Percentiles rank a stretch among this genome's conserved stretches.
phyloP scores from a whole-genome alignment of 805 yeast genomes.

The Metschnikowia cerradonensis region DNA sequence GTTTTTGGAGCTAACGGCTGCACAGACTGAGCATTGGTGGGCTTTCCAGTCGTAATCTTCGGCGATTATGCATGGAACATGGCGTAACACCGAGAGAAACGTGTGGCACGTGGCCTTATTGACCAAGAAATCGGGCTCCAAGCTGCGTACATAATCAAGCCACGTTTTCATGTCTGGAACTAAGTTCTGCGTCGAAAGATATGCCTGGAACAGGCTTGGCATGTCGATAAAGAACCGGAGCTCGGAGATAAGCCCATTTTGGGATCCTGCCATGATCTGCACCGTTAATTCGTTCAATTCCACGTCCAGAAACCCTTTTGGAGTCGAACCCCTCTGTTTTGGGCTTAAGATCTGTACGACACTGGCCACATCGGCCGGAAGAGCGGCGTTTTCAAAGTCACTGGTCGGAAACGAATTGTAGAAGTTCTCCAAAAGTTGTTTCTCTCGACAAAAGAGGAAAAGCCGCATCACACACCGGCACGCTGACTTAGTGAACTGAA shows the following conservation, averaged over 20 bases:
- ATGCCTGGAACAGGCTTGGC: slow-evolving; percentile 1
- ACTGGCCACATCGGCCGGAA: background rate
- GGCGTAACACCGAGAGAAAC: slow-evolving; percentile 37
- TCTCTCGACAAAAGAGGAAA: slow-evolving; percentile 22
- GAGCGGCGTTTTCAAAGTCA: background rate
- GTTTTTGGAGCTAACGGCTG: slow-evolving; percentile 23
- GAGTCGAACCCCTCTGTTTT: background rate
- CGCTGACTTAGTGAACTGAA: slow-evolving; percentile 16
- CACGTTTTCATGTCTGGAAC: slow-evolving; percentile 14
- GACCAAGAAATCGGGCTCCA: slow-evolving; percentile 10
- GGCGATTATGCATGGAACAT: slow-evolving; percentile 40
- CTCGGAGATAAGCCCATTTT: slow-evolving; percentile 1
- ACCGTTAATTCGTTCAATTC: slow-evolving; percentile 12
- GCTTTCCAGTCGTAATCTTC: slow-evolving; percentile 31
- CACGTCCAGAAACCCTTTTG: slow-evolving; percentile 10
- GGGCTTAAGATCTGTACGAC: background rate
- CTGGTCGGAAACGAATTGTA: slow-evolving; percentile 15
- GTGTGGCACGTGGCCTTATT: slow-evolving; percentile 20
- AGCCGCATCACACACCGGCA: slow-evolving; percentile 23
- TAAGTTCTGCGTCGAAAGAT: background rate
- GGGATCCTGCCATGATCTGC: background rate
- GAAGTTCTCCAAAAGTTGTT: slow-evolving; percentile 18
- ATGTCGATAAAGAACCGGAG: slow-evolving; percentile 9
- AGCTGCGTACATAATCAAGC: slow-evolving; percentile 19
- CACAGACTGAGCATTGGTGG: slow-evolving; percentile 38